Conservation (phyloP, 2,329 filamentous ascomycete genomes). For the Fusarium bulbicola region DNA sequence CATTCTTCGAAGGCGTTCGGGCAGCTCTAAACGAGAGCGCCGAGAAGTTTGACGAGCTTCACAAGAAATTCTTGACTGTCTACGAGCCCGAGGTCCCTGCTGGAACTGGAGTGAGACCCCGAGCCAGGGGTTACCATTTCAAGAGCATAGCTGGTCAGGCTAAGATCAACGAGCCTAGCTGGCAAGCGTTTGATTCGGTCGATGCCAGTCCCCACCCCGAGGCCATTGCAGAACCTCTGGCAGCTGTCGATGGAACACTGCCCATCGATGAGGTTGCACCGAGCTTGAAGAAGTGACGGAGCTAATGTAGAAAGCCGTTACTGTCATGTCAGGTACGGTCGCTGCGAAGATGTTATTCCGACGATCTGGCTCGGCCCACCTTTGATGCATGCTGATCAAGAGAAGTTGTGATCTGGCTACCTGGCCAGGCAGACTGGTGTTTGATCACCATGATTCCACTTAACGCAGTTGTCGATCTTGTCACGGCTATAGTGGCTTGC, state of each 20-base stretch:
- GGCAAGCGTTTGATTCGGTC: constrained; percentile 61
- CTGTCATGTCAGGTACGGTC: constrained; percentile 27
- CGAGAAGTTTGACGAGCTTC: constrained; percentile 66
- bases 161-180: constrained; percentile 74
- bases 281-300: constrained; percentile 61
- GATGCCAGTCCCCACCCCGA: constrained; percentile 26
- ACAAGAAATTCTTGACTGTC: constrained; percentile 52
- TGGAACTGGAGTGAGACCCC: constrained; percentile 80
- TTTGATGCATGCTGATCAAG: constrained; percentile 3
- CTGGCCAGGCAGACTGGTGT: neutral
- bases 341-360: constrained; percentile 13
- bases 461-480: neutral
- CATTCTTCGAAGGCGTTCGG: constrained; percentile 79
- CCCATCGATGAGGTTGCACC: constrained; percentile 58
- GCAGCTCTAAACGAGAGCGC: constrained; percentile 66
- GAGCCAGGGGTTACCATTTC: constrained; percentile 84
- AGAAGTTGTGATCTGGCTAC: neutral
- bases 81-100: constrained; percentile 79
- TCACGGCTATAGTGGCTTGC: neutral
- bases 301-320: constrained; percentile 23
- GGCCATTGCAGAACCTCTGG: constrained; percentile 30
- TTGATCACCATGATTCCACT: neutral
- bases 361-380: constrained; percentile 22
- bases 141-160: constrained; percentile 73
- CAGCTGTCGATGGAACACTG: constrained; percentile 53